Evolutionary conservation across 2,329 filamentous ascomycete genomes (phyloP), one percentile per base, ranked within the genome.

Genomic region (Balansia obtecta): DNA sequence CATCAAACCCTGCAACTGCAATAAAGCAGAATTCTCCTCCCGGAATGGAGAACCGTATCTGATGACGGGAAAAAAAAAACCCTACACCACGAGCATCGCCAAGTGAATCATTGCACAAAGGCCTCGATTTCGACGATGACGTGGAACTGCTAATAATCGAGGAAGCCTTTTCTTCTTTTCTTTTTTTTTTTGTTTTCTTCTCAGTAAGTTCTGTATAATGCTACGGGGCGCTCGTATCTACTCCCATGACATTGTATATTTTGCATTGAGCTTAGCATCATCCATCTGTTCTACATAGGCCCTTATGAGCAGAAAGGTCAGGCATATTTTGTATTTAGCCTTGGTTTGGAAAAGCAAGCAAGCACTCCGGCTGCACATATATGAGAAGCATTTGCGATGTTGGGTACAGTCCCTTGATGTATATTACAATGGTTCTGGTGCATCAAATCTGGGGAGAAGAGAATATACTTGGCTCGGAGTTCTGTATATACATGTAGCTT

Each of bases 1-100:
- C 50, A 20, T 63, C 65, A 3, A 64, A 59, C 40, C 56, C 62
- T 3, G 60, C 60, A 3, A 50, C 53, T 15, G 50, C 48, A 3
- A 51, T 57, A 7, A 57, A 52, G 40, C 49, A 54, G 5, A 59
- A 59, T 3, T 59, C 64, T 6, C 63, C 61, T 4, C 60, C 60
- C 1, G 69, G 68, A n/a, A 71, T 71, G 68, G 68, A 71, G 56
- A 71, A 71, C 48, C 62, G 68, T 2, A 71, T 71, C 57, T 71
- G 58, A 66, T 42, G 42, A 13, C 10, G 13, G 15, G 12, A n/a
- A n/a, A n/a, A n/a, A n/a, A n/a, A 12, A 27, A 10, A 34, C 16
- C 5, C 12, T 16, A 46, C n/a, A 22, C 6, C 4, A 6, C n/a
- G 10, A 46, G 37, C 13, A n/a, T 22, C 20, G 22, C 34, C 18